Evolutionary conservation across 2,329 filamentous ascomycete species (phyloP).

Genomic region (Colletotrichum zoysiae): DNA sequence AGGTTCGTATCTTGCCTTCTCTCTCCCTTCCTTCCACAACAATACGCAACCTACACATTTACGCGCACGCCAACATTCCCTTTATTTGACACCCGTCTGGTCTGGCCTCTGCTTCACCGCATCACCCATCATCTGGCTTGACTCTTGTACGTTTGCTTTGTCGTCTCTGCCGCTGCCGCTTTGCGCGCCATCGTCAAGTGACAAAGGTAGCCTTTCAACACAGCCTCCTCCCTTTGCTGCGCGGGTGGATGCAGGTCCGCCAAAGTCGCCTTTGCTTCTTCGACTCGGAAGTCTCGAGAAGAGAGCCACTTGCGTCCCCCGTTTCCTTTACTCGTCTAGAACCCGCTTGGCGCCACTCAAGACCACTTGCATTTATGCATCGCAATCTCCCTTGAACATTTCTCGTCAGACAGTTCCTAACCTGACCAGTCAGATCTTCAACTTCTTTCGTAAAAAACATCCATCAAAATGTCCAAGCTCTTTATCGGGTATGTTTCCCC

Average conservation of each 20-base stretch:
- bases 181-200: slow-evolving; percentile 25
- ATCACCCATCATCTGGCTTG: slow-evolving; percentile 13
- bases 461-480: slow-evolving; percentile 83
- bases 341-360: slow-evolving; percentile 35
- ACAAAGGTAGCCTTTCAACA: slow-evolving; percentile 38
- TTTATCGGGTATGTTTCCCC: slow-evolving; percentile 84
- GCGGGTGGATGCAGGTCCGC: slow-evolving; percentile 9
- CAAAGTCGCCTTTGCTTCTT: slow-evolving; percentile 18
- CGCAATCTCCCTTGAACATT: slow-evolving; percentile 29
- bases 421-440: slow-evolving; percentile 22
- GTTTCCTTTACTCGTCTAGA: slow-evolving; percentile 10
- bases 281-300: slow-evolving; percentile 26
- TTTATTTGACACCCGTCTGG: slow-evolving; percentile 16
- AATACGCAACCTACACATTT: slow-evolving; percentile 7
- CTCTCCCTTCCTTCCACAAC: not conserved
- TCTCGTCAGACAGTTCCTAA: slow-evolving; percentile 17
- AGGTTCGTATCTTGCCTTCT: slow-evolving; percentile 23
- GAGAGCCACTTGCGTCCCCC: slow-evolving; percentile 27
- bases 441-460: slow-evolving; percentile 16
- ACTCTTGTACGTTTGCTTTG: slow-evolving; percentile 31
- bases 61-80: not conserved
- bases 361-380: slow-evolving; percentile 39
- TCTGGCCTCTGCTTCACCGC: not conserved
- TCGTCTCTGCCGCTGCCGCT: slow-evolving; percentile 4
- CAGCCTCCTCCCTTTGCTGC: slow-evolving; percentile 29